Percentiles rank a stretch among this genome's conserved stretches.
Conservation (phyloP, 805 yeast genomes). For the Myxozyma udenii region DNA sequence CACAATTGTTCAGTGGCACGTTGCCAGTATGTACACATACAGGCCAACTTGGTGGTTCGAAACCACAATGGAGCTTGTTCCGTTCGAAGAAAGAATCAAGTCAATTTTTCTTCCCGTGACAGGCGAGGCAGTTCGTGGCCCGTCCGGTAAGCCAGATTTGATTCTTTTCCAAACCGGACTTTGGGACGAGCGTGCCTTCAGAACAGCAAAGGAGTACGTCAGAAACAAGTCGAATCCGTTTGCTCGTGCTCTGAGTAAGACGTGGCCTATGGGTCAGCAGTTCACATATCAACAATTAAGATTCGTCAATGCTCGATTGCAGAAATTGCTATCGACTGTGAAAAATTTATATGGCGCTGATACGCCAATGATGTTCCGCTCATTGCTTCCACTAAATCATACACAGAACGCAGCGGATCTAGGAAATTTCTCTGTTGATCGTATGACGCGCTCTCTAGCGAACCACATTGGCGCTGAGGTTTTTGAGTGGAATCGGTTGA, state of each 20-base stretch:
- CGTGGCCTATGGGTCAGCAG: not conserved
- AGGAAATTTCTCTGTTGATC: slow-evolving; percentile 3
- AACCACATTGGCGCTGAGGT: slow-evolving; percentile 4
- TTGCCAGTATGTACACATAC: slow-evolving; percentile 6
- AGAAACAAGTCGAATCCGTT: not conserved
- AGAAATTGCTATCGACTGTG: not conserved
- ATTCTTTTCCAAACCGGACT: slow-evolving; percentile 13
- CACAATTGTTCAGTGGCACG: slow-evolving; percentile 12
- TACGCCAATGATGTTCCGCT: slow-evolving; percentile 17
- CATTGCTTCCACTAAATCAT: not conserved
- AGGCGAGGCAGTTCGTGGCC: not conserved
- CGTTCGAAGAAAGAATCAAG: slow-evolving; percentile 14
- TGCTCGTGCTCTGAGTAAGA: not conserved
- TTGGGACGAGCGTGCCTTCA: slow-evolving; percentile 14
- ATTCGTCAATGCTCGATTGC: not conserved
- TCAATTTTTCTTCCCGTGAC: not conserved
- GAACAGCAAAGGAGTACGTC: not conserved
- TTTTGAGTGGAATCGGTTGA: slow-evolving; percentile 13
- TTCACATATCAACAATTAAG: slow-evolving; percentile 3
- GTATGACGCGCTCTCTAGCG: slow-evolving; percentile 7
- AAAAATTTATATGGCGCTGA: not conserved
- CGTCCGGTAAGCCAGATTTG: slow-evolving; percentile 14
- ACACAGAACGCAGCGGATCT: not conserved
- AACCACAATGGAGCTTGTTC: not conserved
- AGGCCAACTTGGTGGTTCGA: slow-evolving; percentile 17